These are phyloP conservation scores for Echinochloa phyllopogon DNA, from an alignment of 176 grass and related monocot species.

Conservation along the genomic window DNA sequence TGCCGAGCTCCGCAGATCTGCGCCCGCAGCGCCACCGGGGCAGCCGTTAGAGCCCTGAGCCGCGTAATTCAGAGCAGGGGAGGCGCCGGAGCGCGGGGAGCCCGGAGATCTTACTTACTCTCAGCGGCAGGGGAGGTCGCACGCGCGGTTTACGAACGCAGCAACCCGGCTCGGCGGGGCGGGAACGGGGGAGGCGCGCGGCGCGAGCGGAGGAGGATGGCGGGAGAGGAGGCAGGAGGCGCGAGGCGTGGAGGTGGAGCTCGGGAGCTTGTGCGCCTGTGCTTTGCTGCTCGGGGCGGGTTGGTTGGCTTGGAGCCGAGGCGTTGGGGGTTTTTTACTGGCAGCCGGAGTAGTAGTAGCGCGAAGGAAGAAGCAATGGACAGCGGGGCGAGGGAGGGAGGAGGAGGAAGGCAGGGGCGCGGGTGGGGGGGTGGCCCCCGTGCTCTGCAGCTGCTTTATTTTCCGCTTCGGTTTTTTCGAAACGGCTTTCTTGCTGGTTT, in stretches of 20 bases:
- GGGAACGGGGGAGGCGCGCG: not conserved
- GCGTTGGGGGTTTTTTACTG: not conserved
- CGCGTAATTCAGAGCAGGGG: constrained; percentile 22
- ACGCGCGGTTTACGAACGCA: not conserved
- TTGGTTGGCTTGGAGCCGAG: not conserved
- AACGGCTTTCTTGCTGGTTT: constrained; percentile 9
- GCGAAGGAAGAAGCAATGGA: constrained; percentile 22
- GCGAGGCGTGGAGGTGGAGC: not conserved
- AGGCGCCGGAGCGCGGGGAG: not conserved
- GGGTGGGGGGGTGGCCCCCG: not conserved
- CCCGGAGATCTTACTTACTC: constrained; percentile 1
- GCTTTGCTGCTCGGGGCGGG: constrained; percentile 34
- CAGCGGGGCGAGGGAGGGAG: not conserved
- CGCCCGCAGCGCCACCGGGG: not conserved
- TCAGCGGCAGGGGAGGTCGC: not conserved
- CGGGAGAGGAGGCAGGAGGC: not conserved
- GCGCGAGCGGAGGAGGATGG: not conserved
- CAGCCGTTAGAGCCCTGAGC: not conserved
- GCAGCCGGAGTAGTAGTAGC: not conserved
- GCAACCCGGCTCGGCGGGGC: not conserved
- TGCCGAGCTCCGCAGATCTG: constrained; percentile 49
- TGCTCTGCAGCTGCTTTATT: not conserved
- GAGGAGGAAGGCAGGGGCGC: not conserved
- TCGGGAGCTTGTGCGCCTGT: constrained; percentile 8
- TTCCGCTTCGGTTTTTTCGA: not conserved